Conservation (phyloP, 1,284 basidiomycete genomes). For the Ceratobasidium papillatum region DNA sequence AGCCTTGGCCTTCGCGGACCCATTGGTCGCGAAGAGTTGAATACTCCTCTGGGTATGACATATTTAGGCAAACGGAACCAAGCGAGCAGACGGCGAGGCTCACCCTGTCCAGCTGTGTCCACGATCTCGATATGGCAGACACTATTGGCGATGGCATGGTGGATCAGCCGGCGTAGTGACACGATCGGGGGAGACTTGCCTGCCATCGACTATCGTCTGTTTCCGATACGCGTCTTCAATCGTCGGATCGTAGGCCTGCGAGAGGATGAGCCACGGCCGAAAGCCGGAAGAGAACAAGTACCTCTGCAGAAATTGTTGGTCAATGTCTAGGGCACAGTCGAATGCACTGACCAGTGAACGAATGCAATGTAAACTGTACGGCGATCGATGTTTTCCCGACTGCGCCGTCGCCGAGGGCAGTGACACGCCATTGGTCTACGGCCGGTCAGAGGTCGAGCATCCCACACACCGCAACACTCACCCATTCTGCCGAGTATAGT, state of each 20-base stretch:
- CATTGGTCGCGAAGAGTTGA: conserved; percentile 42
- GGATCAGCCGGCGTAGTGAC: conserved; percentile 3
- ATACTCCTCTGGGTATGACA: conserved; percentile 39
- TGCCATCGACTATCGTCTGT: conserved; percentile 51
- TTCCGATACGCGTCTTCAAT: conserved; percentile 52
- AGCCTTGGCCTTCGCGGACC: conserved; percentile 42
- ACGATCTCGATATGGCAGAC: conserved; percentile 47
- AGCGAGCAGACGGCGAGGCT: conserved; percentile 24
- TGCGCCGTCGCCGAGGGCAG: conserved; percentile 41
- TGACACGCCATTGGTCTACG: conserved; percentile 39
- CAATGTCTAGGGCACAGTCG: neutral
- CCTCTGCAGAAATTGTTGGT: conserved; percentile 31
- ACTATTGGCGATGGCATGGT: neutral
- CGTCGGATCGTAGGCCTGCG: conserved; percentile 49
- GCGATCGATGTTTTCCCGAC: conserved; percentile 43
- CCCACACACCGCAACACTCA: neutral
- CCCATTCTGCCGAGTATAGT: conserved; percentile 15
- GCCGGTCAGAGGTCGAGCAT: neutral
- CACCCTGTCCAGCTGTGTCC: conserved; percentile 51
- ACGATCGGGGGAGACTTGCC: conserved; percentile 49
- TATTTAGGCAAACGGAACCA: conserved; percentile 31
- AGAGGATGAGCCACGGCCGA: conserved; percentile 1
- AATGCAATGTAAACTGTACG: conserved; percentile 35
- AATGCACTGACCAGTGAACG: conserved; percentile 31
- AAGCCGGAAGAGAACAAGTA: neutral